A percentile compares a stretch with the other conserved stretches of the same genome.
Evolutionary conservation across 441 rosid genomes (phyloP).

Genomic region (Euphorbia neoarborescens): DNA sequence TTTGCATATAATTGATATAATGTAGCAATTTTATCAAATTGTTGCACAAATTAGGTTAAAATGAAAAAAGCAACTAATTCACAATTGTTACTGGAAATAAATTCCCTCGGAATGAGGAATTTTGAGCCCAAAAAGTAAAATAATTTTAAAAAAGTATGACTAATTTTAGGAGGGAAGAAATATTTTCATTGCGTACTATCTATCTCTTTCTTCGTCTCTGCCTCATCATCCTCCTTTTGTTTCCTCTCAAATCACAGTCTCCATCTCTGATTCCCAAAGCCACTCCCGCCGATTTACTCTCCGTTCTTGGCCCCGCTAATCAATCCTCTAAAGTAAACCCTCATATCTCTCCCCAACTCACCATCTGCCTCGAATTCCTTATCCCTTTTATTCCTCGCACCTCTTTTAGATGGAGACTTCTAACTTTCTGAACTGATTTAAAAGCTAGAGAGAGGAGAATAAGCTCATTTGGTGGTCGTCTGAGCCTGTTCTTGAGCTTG

Average conservation of each 20-base stretch:
- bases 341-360: conserved; percentile 39
- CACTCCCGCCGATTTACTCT: conserved; percentile 58
- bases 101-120: no score
- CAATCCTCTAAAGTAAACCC: conserved; percentile 46
- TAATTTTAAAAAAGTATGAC: no score
- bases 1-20: no score
- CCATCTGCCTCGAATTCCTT: conserved; percentile 61
- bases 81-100: no score
- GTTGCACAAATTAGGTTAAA: no score
- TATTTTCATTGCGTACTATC: no score
- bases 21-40: no score
- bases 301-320: conserved; percentile 46
- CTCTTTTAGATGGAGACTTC: conserved; percentile 23
- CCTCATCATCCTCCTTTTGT: conserved; percentile 31
- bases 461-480: conserved; percentile 86
- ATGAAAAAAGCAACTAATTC: no score
- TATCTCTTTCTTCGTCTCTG: conserved; percentile 45
- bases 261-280: conserved; percentile 42
- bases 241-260: conserved; percentile 20
- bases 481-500: conserved; percentile 60
- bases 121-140: no score
- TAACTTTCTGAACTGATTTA: conserved; percentile 1
- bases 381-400: conserved; percentile 46
- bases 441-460: conserved; percentile 30
- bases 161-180: no score